Evolutionary conservation across 345 rosid genomes (phyloP).

Genomic region (Hibiscus trionum): DNA sequence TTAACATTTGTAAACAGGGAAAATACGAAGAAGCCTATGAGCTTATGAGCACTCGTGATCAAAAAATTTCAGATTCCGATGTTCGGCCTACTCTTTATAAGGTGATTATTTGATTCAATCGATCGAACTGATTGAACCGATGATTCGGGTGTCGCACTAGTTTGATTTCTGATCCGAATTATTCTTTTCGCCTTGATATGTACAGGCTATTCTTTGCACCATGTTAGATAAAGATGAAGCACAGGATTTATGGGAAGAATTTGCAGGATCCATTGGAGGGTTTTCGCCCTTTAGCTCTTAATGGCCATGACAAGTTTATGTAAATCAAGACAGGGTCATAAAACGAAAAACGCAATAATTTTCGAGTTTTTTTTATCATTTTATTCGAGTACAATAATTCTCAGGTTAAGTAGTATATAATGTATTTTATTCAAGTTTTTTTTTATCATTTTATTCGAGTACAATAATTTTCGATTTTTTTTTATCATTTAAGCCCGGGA

Average conservation of each 20-base stretch:
- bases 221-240: constrained; percentile 31
- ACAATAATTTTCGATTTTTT: no score
- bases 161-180: not conserved
- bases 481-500: no score
- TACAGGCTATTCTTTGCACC: constrained; percentile 31
- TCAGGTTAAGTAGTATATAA: no score
- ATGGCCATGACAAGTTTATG: not conserved
- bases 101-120: no score
- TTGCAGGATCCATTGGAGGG: constrained; percentile 13
- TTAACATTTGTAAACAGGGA: constrained; percentile 20
- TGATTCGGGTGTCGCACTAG: not conserved
- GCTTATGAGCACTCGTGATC: not conserved
- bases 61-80: constrained; percentile 15
- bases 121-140: not conserved
- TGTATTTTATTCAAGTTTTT: no score
- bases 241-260: constrained; percentile 28
- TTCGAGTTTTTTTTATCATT: no score
- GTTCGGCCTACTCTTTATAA: constrained; percentile 30
- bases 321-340: not conserved
- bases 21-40: constrained; percentile 27
- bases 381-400: no score
- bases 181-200: not conserved
- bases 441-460: no score
- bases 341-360: no score
- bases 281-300: not conserved